Base-by-base conservation (phyloP, 2,329 filamentous ascomycete species). In the Claviceps pusilla region DNA sequence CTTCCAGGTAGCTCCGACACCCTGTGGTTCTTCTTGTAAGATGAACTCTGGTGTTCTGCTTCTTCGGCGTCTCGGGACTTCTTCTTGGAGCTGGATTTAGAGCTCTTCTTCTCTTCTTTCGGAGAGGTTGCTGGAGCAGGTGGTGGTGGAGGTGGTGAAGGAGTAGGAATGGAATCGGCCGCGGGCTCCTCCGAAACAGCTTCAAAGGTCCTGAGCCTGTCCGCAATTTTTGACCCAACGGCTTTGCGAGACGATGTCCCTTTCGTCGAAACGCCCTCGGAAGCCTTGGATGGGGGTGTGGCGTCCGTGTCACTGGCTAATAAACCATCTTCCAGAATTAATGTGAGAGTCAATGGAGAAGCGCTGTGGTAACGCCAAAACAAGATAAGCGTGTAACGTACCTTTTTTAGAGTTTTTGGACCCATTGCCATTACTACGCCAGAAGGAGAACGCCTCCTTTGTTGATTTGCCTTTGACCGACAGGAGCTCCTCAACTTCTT, bases 161-260 rank as follows among this genome's bases (percentile, higher is more conserved):
- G 65, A 50, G 66, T 62, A 48, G 66, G 64, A 48, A 68, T 63
- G 49, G 68, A 63, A 35, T 70, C 63, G 52, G 69, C 66, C 19
- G 35, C 50, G n/a, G 68, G 29, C 6, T 52, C 65, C 58, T 74
- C 68, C 52, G 70, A 65, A 52, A 65, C 59, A 51, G 71, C 61
- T 65, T 82, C 76, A 61, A 82, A 82, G 35, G 75, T 73, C 65
- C 74, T 79, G 57, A 80, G 71, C 61, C 71, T 75, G 62, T 82
- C 76, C 54, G 77, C 73, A 63, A 82, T 75, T 63, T 76, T 80
- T 57, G 72, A 72, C 56, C 70, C 68, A 47, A 73, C 68, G 51
- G 70, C 62, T 66, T 77, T 80, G 59, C 75, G 77, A 52, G 69
- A 68, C 63, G 59, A 57, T 19, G 60, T 16, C 33, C 49, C 56